These are phyloP conservation scores for Cylindricascospora bacillispora DNA, from an alignment of 1,139 yeast genomes.

Conservation along the genomic window DNA sequence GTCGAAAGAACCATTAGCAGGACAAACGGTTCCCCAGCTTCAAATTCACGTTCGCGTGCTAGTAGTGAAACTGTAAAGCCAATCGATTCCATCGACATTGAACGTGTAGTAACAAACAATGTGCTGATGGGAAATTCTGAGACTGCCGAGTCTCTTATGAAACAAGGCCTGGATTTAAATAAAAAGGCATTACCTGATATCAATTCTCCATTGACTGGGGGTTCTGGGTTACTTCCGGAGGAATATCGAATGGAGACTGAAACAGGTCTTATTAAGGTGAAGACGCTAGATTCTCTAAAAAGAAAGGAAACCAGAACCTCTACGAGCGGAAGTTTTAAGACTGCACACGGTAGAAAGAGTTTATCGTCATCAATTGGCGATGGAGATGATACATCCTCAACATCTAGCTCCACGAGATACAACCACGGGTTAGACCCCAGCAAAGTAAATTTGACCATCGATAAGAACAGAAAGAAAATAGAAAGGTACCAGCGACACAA, in stretches of 20 bases:
- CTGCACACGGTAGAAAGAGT: not conserved
- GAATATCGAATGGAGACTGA: slow-evolving; percentile 67
- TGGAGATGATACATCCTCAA: slow-evolving; percentile 1
- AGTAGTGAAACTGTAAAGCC: slow-evolving; percentile 11
- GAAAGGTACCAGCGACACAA: slow-evolving; percentile 17
- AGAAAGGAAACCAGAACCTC: slow-evolving; percentile 4
- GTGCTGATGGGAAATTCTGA: slow-evolving; percentile 15
- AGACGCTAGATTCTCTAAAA: slow-evolving; percentile 12
- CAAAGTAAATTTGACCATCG: slow-evolving; percentile 21
- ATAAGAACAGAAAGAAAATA: slow-evolving; percentile 20
- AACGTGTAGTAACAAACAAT: slow-evolving; percentile 14
- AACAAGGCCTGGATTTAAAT: slow-evolving; percentile 12
- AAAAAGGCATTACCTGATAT: slow-evolving; percentile 15
- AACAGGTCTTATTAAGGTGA: slow-evolving; percentile 50
- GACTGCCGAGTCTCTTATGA: slow-evolving; percentile 16
- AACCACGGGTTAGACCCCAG: slow-evolving; percentile 5
- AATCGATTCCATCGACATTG: slow-evolving; percentile 11
- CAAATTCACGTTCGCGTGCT: slow-evolving; percentile 6
- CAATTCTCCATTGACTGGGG: slow-evolving; percentile 14
- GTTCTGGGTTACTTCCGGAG: slow-evolving; percentile 47
- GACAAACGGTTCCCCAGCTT: slow-evolving; percentile 2
- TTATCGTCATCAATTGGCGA: not conserved
- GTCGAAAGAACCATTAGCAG: slow-evolving; percentile 1
- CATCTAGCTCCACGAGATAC: not conserved
- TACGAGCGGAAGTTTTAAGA: slow-evolving; percentile 1